A percentile compares a stretch with the other conserved stretches of the same genome.
Conservation (phyloP, 2,329 filamentous ascomycete species). For the Neobulgaria alba region DNA sequence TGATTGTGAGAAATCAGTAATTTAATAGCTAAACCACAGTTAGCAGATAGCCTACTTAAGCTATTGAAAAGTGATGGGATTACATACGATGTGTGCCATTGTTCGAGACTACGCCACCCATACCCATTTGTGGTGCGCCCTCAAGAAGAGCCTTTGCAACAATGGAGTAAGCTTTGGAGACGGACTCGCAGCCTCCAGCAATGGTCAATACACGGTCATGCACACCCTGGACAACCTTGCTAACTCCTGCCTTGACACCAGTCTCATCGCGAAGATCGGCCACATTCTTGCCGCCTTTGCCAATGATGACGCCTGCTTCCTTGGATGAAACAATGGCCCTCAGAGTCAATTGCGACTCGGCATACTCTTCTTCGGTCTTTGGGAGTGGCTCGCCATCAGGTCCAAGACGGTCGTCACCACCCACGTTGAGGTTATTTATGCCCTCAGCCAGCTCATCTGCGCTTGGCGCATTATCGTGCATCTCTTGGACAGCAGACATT, state of each 20-base stretch:
- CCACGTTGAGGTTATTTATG: constrained; percentile 58
- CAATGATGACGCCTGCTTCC: constrained; percentile 97
- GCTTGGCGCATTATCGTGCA: constrained; percentile 21
- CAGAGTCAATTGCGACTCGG: constrained; percentile 82
- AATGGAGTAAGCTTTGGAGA: constrained; percentile 86
- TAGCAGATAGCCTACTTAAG: constrained; percentile 6
- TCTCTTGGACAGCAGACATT: constrained; percentile 28
- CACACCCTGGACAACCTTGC: constrained; percentile 96
- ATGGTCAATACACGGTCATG: constrained; percentile 96
- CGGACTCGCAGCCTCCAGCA: constrained; percentile 78
- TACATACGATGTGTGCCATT: constrained; percentile 90
- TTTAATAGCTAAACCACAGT: constrained; percentile 64
- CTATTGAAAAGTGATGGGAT: neutral
- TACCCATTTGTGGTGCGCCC: constrained; percentile 88
- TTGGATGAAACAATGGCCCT: constrained; percentile 98
- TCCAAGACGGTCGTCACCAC: constrained; percentile 53
- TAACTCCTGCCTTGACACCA: constrained; percentile 94
- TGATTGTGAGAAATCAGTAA: constrained; percentile 99
- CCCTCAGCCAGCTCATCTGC: constrained; percentile 48
- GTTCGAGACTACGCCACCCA: constrained; percentile 81
- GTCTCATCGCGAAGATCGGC: constrained; percentile 95
- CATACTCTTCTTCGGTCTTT: constrained; percentile 96
- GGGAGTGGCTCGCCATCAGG: constrained; percentile 71
- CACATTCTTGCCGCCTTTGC: constrained; percentile 97
- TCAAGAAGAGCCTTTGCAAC: constrained; percentile 88